Evolutionary conservation across 2,329 filamentous ascomycete genomes (phyloP).

Genomic region (Leptographium wingfieldii): DNA sequence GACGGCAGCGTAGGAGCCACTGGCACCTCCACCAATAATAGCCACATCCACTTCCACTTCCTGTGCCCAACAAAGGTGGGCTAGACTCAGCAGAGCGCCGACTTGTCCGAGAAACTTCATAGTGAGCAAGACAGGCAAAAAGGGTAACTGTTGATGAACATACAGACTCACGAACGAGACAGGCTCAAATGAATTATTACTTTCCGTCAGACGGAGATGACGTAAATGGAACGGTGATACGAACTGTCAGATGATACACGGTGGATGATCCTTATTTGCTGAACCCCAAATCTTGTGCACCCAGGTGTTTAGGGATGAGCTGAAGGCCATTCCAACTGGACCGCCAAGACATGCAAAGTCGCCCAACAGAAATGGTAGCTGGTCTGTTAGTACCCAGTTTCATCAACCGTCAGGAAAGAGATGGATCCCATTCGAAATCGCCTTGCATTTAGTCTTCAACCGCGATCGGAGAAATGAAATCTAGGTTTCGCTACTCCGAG

Average conservation of each 20-base stretch:
- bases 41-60: neutral
- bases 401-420: no score
- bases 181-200: neutral
- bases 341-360: neutral
- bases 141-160: neutral
- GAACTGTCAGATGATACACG: neutral
- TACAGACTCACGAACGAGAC: neutral
- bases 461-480: no score
- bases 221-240: neutral
- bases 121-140: neutral
- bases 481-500: no score
- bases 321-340: no score
- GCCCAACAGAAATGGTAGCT: neutral
- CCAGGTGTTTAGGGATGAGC: no score
- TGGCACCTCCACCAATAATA: neutral
- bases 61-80: neutral
- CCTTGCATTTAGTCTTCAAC: no score
- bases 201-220: neutral
- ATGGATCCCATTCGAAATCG: no score
- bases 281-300: neutral
- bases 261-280: neutral
- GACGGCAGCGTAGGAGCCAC: neutral
- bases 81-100: neutral
- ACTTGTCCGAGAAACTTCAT: neutral
- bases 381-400: neutral